Evolutionary conservation across 768 basidiomycete genomes (phyloP), one percentile per base, ranked within the genome.

Genomic region (Leccinellum rugosiceps): DNA sequence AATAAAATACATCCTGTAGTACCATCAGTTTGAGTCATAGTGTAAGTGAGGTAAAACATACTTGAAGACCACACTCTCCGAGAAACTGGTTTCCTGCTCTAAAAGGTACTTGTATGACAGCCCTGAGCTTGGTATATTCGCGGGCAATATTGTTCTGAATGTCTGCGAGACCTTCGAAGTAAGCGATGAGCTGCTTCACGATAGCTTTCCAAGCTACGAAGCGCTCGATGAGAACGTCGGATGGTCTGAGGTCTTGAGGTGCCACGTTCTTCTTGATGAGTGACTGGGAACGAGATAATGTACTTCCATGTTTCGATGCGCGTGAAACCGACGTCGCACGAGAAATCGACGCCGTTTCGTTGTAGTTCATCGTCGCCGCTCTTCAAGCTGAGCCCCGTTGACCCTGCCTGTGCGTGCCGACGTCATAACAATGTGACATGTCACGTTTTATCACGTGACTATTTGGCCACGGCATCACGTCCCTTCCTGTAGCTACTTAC

Each of bases 41-140:
- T 13, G 11, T n/a, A 47, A 45, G 52, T 21, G 35, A 54, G 46
- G 48, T 9, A 56, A 31, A 63, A 55, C 78, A 32, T 57, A 83
- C 87, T 82, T 95, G 93, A 50, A 99, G 77, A 49, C 97, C 96
- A 13, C 92, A 92, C 72, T 98, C 94, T n/a, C 97, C 97, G 4
- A 99, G 79, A 70, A 99, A 99, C 77, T 98, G 96, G 74, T 97
- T 96, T 7, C 94, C 95, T 3, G 92, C 83, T 34, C 88, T 79
- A 77, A 99, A 98, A 0, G 97, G 97, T 0, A 98, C 96, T 72
- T 99, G 96, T 58, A 99, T 96, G 59, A 98, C 92, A 2, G 88
- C 93, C 10, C 91, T 90, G 45, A 99, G 85, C 72, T 96, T 95
- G 6, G 88, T 90, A 68, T 98, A 82, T 74, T 98, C 96, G 59